Conservation (phyloP, 257 asterid genomes). For the Petunia secreta region DNA sequence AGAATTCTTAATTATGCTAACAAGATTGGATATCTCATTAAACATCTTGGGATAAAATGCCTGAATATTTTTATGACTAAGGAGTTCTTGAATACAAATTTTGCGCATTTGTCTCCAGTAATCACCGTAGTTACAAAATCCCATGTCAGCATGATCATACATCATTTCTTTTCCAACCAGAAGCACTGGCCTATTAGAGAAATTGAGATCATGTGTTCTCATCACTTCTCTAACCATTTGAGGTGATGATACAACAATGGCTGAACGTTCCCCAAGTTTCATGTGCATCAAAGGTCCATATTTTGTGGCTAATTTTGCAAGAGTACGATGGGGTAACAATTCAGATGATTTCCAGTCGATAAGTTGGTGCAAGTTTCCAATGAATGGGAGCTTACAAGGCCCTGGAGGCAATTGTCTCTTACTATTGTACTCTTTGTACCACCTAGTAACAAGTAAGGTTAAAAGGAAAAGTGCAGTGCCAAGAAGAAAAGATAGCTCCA, state of each 20-base stretch:
- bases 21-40: conserved; percentile 24
- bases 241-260: conserved; percentile 31
- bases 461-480: neutral
- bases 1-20: neutral
- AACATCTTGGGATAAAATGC: conserved; percentile 26
- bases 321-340: conserved; percentile 33
- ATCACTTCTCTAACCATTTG: conserved; percentile 31
- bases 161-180: neutral
- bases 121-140: conserved; percentile 28
- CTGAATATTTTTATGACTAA: conserved; percentile 23
- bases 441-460: conserved; percentile 7
- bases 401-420: conserved; percentile 37
- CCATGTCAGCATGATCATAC: conserved; percentile 27
- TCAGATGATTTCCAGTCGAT: conserved; percentile 24
- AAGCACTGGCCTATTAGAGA: conserved; percentile 23
- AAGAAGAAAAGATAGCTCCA: conserved; percentile 8
- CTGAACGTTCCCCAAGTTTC: conserved; percentile 35
- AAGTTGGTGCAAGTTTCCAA: conserved; percentile 53
- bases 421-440: neutral
- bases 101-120: conserved; percentile 38
- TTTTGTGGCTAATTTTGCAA: conserved; percentile 29
- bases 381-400: conserved; percentile 43
- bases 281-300: conserved; percentile 38
- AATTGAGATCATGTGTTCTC: conserved; percentile 30
- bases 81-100: conserved; percentile 29